Conservation (phyloP, 1,284 basidiomycete species). For the Microstroma glucosiphilum region DNA sequence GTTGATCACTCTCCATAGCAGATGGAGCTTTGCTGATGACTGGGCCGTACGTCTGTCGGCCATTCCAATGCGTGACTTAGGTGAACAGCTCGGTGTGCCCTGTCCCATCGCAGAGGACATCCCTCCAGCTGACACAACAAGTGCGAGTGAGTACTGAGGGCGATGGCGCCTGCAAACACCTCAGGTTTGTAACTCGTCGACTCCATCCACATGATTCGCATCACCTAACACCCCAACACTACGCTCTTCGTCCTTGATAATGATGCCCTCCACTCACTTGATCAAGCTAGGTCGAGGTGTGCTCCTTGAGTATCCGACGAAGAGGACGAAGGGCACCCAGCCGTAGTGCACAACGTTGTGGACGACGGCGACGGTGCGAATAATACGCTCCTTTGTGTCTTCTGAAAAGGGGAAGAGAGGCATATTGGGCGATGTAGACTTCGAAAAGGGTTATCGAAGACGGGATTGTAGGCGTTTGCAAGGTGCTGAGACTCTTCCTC, state of each 20-base stretch:
- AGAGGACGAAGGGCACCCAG: conserved; percentile 47
- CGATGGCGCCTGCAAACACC: too few species aligned
- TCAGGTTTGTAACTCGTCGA: too few species aligned
- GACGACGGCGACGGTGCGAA: conserved; percentile 6
- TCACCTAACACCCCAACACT: neutral
- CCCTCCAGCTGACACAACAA: too few species aligned
- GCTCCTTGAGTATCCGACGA: conserved; percentile 46
- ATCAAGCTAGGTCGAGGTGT: conserved; percentile 45
- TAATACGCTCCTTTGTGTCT: conserved; percentile 11
- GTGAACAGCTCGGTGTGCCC: too few species aligned
- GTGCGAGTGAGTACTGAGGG: too few species aligned
- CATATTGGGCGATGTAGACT: too few species aligned
- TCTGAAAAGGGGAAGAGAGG: conserved; percentile 1
- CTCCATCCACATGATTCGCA: too few species aligned
- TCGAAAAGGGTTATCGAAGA: too few species aligned
- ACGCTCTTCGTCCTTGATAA: neutral
- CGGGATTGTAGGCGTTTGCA: too few species aligned
- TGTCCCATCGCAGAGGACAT: too few species aligned
- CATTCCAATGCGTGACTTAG: too few species aligned
- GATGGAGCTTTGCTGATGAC: neutral
- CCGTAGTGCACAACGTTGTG: conserved; percentile 9
- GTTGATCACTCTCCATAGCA: neutral
- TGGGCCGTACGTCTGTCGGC: neutral
- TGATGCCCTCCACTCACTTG: conserved; percentile 28
- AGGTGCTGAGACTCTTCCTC: too few species aligned